A percentile compares a stretch with the other conserved stretches of the same genome.
These are phyloP conservation scores for Talaromyces amestolkiae DNA, from an alignment of 2,329 filamentous ascomycete species.

Conservation along the genomic window DNA sequence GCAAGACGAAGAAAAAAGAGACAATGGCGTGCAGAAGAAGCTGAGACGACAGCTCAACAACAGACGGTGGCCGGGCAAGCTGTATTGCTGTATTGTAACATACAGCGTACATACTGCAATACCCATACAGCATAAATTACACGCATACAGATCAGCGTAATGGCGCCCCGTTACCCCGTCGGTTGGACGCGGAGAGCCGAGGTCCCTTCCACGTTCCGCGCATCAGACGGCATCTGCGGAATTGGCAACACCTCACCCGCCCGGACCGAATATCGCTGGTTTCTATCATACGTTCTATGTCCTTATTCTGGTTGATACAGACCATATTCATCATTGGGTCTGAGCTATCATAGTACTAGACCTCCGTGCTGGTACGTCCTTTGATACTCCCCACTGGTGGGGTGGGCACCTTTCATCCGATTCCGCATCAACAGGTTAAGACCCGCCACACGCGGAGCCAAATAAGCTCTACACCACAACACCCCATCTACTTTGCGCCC, in stretches of 20 bases:
- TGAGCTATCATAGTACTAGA: no score
- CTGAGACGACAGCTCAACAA: not conserved
- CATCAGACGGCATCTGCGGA: constrained; percentile 9
- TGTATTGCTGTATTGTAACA: not conserved
- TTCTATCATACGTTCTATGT: no score
- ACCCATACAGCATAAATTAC: not conserved
- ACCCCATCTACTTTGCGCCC: not conserved
- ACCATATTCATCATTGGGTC: no score
- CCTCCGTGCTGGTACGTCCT: no score
- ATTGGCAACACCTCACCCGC: not conserved
- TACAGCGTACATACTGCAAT: not conserved
- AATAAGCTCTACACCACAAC: not conserved
- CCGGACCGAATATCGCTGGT: constrained; percentile 3
- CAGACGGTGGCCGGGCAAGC: not conserved
- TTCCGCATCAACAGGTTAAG: not conserved
- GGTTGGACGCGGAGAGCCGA: constrained; percentile 21
- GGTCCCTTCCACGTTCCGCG: not conserved
- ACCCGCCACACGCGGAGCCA: not conserved
- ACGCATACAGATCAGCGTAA: not conserved
- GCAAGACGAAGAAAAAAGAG: not conserved
- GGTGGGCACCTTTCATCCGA: not conserved
- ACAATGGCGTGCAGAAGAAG: not conserved
- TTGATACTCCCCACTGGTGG: not conserved
- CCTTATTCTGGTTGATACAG: not conserved
- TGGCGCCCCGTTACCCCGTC: constrained; percentile 12